phyloP scores from a whole-genome alignment of 2,329 filamentous ascomycete species.

The Aspergillus texensis region DNA sequence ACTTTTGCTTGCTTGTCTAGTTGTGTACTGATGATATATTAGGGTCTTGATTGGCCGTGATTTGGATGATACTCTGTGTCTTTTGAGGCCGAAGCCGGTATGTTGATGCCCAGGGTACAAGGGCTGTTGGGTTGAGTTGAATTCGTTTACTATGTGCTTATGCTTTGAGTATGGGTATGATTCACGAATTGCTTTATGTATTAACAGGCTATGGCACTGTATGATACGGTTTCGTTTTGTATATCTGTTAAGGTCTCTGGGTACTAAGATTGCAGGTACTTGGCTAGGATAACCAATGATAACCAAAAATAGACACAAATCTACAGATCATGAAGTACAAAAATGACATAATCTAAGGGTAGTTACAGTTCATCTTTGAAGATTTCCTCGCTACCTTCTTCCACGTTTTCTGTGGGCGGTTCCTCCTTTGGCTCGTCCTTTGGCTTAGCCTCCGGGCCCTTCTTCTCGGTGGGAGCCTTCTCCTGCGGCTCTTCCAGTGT shows the following conservation, averaged over 20 bases:
- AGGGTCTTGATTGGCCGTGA: neutral
- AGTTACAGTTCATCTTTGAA: slow-evolving; percentile 43
- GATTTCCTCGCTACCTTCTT: slow-evolving; percentile 41
- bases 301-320: neutral
- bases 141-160: neutral
- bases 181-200: neutral
- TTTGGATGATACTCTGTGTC: neutral
- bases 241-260: neutral
- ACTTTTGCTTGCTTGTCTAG: neutral
- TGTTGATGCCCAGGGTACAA: neutral
- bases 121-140: neutral
- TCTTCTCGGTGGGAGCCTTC: slow-evolving; percentile 19
- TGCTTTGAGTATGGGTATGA: neutral
- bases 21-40: neutral
- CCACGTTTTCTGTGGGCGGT: slow-evolving; percentile 14
- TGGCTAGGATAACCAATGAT: neutral
- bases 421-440: slow-evolving; percentile 2
- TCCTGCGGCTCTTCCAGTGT: neutral
- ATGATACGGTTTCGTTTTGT: neutral
- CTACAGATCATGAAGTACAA: neutral
- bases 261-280: too few species aligned
- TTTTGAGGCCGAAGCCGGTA: neutral
- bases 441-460: slow-evolving; percentile 7
- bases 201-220: neutral
- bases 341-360: neutral